Base-by-base conservation (phyloP, 495 filamentous ascomycete species). In the Aspergillus coremiiformis region DNA sequence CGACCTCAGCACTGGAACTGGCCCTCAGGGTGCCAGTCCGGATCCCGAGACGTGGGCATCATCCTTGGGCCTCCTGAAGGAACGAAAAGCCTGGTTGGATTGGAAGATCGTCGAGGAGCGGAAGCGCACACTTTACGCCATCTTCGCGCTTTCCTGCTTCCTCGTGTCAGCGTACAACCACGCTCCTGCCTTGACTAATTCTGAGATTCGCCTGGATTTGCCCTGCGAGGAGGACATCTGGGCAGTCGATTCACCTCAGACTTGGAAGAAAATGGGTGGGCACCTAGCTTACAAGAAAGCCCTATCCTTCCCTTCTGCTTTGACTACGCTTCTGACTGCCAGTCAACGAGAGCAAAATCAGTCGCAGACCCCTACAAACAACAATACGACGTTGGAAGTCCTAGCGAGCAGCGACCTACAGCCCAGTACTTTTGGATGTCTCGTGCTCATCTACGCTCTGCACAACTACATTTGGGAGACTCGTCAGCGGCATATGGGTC, bases 401-500 rank as follows among this genome's bases (percentile, higher is more conserved):
- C 62, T 82, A 2, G 71, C 79, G 19, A 78, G 78, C 59, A 82
- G 77, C 49, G 80, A 90, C 44, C 71, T 95, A 49, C 84, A 83
- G 54, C 90, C 91, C 2, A 97, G 93, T 67, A 93, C 91, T 5
- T 95, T 96, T 60, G 93, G 93, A 19, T 97, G 93, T 68, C 72
- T 96, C 14, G 79, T 96, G 10, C 74, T 98, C 47, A 97, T 98
- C 63, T 94, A 95, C 66, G 92, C 93, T 1, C 72, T 98, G 22
- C 93, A 98, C 68, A 95, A 96, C 55, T 96, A 96, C 66, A 96
- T 97, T 39, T 97, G 93, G 93, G 92, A 97, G 69, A 96, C 90
- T 1, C 81, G 93, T 33, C 91, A 95, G 66, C 75, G 90, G 30
- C 92, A 96, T 60, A 84, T 90, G 61, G 90, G 87, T 52, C 84